Evolutionary conservation across 2,329 filamentous ascomycete species (phyloP).

Genomic region (Fusarium sp.): DNA sequence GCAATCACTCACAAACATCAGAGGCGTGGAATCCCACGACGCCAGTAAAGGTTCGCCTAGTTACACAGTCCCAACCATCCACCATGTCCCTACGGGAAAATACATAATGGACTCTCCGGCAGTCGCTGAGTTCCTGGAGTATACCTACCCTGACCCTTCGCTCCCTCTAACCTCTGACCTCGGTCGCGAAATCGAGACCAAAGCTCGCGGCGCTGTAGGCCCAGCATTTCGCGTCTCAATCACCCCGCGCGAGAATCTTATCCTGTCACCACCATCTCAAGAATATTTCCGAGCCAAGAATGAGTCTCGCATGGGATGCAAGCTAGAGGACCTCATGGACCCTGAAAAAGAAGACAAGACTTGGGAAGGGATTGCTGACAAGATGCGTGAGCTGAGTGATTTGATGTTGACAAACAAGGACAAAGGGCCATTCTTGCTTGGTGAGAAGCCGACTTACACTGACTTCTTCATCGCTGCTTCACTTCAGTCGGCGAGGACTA

Average conservation of each 20-base stretch:
- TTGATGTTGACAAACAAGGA: conserved; percentile 8
- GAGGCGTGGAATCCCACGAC: not conserved
- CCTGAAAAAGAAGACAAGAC: conserved; percentile 1
- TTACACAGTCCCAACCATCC: conserved; percentile 18
- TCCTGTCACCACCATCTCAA: conserved; percentile 16
- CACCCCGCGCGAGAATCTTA: conserved; percentile 2
- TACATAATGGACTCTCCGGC: conserved; percentile 13
- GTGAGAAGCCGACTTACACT: conserved; percentile 9
- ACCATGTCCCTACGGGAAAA: not conserved
- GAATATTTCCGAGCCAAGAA: conserved; percentile 15
- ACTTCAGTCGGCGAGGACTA: conserved; percentile 9
- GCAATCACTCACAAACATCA: not conserved
- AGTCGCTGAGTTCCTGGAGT: conserved; percentile 14
- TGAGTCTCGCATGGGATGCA: conserved; percentile 2
- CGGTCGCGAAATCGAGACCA: conserved; percentile 1
- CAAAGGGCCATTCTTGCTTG: not conserved
- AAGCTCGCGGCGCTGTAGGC: not conserved
- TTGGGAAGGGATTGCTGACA: not conserved
- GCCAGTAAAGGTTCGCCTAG: not conserved
- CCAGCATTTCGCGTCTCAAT: not conserved
- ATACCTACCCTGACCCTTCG: not conserved
- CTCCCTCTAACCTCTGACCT: not conserved
- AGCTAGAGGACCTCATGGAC: not conserved
- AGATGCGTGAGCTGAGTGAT: not conserved
- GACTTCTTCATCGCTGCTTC: conserved; percentile 24